These are phyloP conservation scores for Yueomyces sp. DNA, from an alignment of 805 yeast genomes.

Conservation along the genomic window DNA sequence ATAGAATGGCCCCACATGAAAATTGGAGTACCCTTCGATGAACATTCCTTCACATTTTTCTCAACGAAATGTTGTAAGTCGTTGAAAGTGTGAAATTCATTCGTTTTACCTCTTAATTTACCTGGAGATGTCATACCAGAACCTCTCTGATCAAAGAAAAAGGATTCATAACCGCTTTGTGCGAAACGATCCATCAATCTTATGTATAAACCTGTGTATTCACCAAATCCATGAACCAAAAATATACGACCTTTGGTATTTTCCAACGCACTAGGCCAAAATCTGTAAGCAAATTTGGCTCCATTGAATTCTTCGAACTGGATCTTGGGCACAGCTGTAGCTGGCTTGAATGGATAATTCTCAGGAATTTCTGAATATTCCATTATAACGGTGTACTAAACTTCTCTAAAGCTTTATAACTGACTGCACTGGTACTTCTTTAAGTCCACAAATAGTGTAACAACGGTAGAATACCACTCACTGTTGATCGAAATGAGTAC, in stretches of 20 bases:
- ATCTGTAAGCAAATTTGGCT: slow-evolving; percentile 18
- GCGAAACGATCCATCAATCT: slow-evolving; percentile 41
- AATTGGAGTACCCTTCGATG: slow-evolving; percentile 20
- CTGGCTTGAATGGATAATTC: slow-evolving; percentile 13
- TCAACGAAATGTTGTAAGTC: slow-evolving; percentile 43
- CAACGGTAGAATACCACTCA: too few relatives aligned
- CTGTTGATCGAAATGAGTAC: too few relatives aligned
- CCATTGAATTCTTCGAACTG: slow-evolving; percentile 16
- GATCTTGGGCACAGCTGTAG: slow-evolving; percentile 11
- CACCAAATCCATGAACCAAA: slow-evolving; percentile 63
- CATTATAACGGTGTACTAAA: too few relatives aligned
- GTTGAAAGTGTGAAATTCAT: slow-evolving; percentile 40
- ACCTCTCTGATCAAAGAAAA: slow-evolving; percentile 65
- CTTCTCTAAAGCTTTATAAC: too few relatives aligned
- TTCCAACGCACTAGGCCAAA: slow-evolving; percentile 12
- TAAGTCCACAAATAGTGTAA: too few relatives aligned
- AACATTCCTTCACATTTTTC: slow-evolving; percentile 11
- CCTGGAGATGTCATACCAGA: slow-evolving; percentile 54
- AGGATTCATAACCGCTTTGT: slow-evolving; percentile 45
- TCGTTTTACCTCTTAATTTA: slow-evolving; percentile 38
- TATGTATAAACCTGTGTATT: slow-evolving; percentile 35
- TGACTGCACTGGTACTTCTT: too few relatives aligned
- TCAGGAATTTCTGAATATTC: neutral
- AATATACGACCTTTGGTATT: slow-evolving; percentile 38
- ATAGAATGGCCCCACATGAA: slow-evolving; percentile 59